These are phyloP conservation scores for Pogostemon cablin DNA, from an alignment of 257 asterid genomes.

Conservation along the genomic window DNA sequence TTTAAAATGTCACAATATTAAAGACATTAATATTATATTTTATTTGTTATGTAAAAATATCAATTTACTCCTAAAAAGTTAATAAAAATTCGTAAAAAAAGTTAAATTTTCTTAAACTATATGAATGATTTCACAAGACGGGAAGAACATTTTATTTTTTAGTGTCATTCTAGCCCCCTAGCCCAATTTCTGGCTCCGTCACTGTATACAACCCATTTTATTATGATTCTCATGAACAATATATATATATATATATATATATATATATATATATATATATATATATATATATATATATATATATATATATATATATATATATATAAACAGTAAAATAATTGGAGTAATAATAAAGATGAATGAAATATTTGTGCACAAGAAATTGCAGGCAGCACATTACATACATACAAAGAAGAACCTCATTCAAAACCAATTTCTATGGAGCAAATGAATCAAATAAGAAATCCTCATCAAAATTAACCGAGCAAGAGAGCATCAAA, in stretches of 20 bases:
- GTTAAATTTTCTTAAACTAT: too few species aligned
- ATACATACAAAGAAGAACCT: conserved; percentile 20
- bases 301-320: not conserved
- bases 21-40: too few species aligned
- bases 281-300: not conserved
- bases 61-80: too few species aligned
- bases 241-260: not conserved
- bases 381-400: not conserved
- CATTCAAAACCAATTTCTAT: conserved; percentile 20
- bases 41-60: too few species aligned
- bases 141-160: too few species aligned
- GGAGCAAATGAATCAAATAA: conserved; percentile 27
- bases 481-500: not conserved
- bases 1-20: too few species aligned
- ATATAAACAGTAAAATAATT: not conserved
- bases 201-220: not conserved
- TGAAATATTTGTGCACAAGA: not conserved
- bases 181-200: too few species aligned
- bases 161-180: too few species aligned
- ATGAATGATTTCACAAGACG: too few species aligned
- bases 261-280: not conserved
- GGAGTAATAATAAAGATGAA: not conserved
- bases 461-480: not conserved
- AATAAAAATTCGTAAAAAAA: too few species aligned
- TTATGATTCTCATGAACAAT: not conserved